Percentiles rank a stretch among this genome's conserved stretches.
Conservation (phyloP, 257 asterid species). For the Solanum etuberosum region DNA sequence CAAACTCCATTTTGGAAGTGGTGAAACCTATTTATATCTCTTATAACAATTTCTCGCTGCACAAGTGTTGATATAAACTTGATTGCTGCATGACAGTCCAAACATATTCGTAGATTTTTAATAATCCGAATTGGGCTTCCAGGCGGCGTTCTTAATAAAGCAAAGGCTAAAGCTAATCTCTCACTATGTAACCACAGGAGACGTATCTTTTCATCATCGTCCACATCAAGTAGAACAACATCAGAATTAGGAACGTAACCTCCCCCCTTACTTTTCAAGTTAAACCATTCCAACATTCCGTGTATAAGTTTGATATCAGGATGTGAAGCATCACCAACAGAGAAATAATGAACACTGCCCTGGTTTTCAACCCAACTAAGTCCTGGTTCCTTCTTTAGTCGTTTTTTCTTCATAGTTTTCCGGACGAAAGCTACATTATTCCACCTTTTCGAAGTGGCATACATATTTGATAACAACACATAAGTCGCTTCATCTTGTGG, state of each 20-base stretch:
- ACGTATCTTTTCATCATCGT: slow-evolving; percentile 76
- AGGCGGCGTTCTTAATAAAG: slow-evolving; percentile 50
- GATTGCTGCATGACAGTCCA: slow-evolving; percentile 71
- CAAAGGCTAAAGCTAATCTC: slow-evolving; percentile 79
- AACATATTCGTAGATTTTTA: slow-evolving; percentile 69
- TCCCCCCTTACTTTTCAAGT: slow-evolving; percentile 31
- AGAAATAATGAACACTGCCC: slow-evolving; percentile 68
- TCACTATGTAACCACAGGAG: slow-evolving; percentile 92
- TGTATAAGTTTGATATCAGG: slow-evolving; percentile 58
- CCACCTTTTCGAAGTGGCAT: slow-evolving; percentile 76
- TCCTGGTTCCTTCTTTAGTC: slow-evolving; percentile 85
- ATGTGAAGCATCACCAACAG: slow-evolving; percentile 77
- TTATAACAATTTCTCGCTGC: slow-evolving; percentile 45
- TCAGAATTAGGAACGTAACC: slow-evolving; percentile 58
- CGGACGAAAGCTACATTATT: slow-evolving; percentile 58
- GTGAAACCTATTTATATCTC: slow-evolving; percentile 76
- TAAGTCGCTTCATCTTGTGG: slow-evolving; percentile 78
- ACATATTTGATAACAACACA: slow-evolving; percentile 67
- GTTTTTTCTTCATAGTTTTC: slow-evolving; percentile 63
- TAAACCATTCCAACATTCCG: slow-evolving; percentile 84
- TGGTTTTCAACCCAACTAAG: slow-evolving; percentile 85
- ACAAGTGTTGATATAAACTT: slow-evolving; percentile 45
- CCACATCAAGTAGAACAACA: slow-evolving; percentile 80
- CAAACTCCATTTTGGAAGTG: slow-evolving; percentile 65
- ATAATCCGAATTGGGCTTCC: slow-evolving; percentile 72